Percentiles rank a stretch among this genome's conserved stretches.
These are phyloP conservation scores for Kappamyces sp. DNA, from an alignment of 192 early-diverging fungal genomes.

Conservation along the genomic window DNA sequence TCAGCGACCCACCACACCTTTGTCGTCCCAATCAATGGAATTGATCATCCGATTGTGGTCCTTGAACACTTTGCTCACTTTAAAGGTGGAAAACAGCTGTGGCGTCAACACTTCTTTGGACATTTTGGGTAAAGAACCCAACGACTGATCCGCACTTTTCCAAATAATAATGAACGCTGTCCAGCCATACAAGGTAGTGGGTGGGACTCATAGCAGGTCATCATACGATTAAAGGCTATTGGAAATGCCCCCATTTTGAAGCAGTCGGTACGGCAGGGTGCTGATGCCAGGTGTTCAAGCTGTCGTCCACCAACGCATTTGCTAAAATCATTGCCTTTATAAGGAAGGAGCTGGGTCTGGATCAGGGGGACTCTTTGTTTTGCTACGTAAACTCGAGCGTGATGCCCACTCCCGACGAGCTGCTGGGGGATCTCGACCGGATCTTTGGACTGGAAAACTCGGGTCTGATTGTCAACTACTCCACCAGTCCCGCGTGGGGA, in stretches of 20 bases:
- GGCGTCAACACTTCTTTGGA: too few species aligned
- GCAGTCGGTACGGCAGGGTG: background rate
- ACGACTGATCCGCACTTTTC: too few species aligned
- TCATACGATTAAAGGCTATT: conserved; percentile 9
- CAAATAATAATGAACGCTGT: too few species aligned
- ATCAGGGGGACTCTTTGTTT: background rate
- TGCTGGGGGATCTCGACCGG: conserved; percentile 1
- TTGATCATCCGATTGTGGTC: conserved; percentile 69
- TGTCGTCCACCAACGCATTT: background rate
- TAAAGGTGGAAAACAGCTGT: background rate
- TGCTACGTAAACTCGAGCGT: conserved; percentile 6
- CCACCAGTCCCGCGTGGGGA: conserved; percentile 5
- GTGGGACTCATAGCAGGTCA: conserved; percentile 4
- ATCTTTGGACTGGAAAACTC: conserved; percentile 6
- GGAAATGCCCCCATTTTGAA: conserved; percentile 17
- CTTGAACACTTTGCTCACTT: conserved; percentile 64
- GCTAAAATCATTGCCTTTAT: conserved; percentile 3
- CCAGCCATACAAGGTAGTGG: too few species aligned
- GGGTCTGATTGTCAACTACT: conserved; percentile 1
- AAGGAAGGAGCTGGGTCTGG: conserved; percentile 4
- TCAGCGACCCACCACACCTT: background rate
- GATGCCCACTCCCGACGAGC: conserved; percentile 3
- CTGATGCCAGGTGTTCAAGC: conserved; percentile 6
- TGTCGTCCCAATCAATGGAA: conserved; percentile 75
- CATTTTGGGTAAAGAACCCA: too few species aligned